Evolutionary conservation across 2,329 filamentous ascomycete species (phyloP).

Genomic region (Cladosporium velox): DNA sequence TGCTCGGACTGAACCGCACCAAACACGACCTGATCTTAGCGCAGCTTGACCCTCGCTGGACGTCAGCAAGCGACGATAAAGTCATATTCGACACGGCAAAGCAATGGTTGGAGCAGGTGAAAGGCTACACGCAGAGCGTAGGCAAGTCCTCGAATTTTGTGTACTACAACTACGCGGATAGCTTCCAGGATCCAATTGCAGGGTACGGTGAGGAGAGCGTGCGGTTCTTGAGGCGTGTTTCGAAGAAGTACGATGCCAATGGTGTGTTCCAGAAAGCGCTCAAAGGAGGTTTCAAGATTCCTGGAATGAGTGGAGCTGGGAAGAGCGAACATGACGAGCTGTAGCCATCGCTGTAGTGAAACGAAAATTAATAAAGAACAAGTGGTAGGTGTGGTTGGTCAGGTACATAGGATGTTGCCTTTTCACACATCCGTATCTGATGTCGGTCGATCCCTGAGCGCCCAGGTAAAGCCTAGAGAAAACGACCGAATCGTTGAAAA

Average conservation of each 20-base stretch:
- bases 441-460: neutral
- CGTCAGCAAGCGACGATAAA: conserved; percentile 2
- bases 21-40: conserved; percentile 21
- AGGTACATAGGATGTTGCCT: too few relatives aligned
- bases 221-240: conserved; percentile 34
- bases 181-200: conserved; percentile 40
- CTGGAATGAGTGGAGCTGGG: neutral
- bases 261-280: conserved; percentile 40
- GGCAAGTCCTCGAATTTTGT: conserved; percentile 28
- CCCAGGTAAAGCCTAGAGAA: neutral
- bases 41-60: conserved; percentile 17
- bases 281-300: conserved; percentile 40
- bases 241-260: conserved; percentile 40
- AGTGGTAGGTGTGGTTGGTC: too few relatives aligned
- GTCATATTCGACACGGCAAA: neutral
- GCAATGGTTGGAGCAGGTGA: conserved; percentile 5
- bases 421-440: neutral
- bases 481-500: neutral
- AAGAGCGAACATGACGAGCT: neutral
- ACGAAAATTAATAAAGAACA: neutral
- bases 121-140: conserved; percentile 12
- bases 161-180: conserved; percentile 41
- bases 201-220: conserved; percentile 37
- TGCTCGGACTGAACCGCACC: conserved; percentile 23
- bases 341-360: neutral